phyloP scores from a whole-genome alignment of 257 asterid species.

The Jacaranda copaia region DNA sequence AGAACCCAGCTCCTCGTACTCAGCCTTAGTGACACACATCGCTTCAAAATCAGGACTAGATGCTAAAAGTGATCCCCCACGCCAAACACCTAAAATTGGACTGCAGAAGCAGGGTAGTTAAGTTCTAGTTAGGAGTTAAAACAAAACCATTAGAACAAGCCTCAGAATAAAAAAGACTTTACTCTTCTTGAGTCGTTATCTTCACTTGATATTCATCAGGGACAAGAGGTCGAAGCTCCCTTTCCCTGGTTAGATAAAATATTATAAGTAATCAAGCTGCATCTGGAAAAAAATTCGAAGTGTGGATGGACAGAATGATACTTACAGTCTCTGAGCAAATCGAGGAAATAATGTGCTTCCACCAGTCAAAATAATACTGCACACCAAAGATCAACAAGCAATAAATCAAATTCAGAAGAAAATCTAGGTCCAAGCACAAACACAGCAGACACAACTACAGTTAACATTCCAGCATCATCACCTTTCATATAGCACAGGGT shows the following conservation, averaged over 20 bases:
- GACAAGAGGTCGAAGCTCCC: conserved; percentile 93
- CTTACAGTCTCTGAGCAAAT: conserved; percentile 96
- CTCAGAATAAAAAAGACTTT: conserved; percentile 40
- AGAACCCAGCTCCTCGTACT: conserved; percentile 97
- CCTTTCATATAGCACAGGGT: conserved; percentile 95
- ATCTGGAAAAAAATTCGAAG: background rate
- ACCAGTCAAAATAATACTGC: conserved; percentile 93
- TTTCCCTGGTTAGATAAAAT: conserved; percentile 61
- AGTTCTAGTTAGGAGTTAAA: conserved; percentile 9
- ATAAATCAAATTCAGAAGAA: conserved; percentile 31
- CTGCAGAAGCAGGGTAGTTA: conserved; percentile 49
- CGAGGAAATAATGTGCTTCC: conserved; percentile 92
- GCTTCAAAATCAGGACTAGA: conserved; percentile 97
- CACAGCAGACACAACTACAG: background rate
- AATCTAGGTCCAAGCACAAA: conserved; percentile 31
- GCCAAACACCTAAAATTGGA: conserved; percentile 96
- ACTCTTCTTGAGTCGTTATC: conserved; percentile 91
- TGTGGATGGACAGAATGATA: conserved; percentile 10
- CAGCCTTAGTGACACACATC: conserved; percentile 92
- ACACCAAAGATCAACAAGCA: conserved; percentile 36
- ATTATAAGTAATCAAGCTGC: conserved; percentile 12
- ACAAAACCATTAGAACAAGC: conserved; percentile 24
- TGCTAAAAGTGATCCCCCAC: conserved; percentile 96
- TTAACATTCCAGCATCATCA: conserved; percentile 38
- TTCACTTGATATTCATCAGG: conserved; percentile 83